phyloP scores from a whole-genome alignment of 2,329 filamentous ascomycete species.

The Dothideomycetidae sp. region DNA sequence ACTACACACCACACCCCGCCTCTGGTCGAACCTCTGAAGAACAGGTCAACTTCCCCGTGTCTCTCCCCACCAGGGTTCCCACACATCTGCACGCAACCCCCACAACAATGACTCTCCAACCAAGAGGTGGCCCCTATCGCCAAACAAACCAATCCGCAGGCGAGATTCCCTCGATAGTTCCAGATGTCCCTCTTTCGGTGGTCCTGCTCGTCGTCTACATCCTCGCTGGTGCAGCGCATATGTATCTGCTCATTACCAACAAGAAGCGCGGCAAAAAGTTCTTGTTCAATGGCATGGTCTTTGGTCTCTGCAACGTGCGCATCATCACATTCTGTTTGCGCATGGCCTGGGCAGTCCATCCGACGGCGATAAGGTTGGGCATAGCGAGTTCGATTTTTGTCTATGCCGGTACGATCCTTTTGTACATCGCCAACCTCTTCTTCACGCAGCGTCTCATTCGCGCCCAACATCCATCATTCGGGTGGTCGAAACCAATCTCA shows the following conservation, averaged over 20 bases:
- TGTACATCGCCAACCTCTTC: slow-evolving; percentile 67
- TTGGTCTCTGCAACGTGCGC: slow-evolving; percentile 38
- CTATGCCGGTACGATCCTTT: slow-evolving; percentile 56
- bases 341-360: slow-evolving; percentile 40
- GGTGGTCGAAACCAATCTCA: slow-evolving; percentile 47
- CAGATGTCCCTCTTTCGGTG: slow-evolving; percentile 52
- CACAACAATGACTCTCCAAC: background rate
- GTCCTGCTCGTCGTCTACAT: slow-evolving; percentile 49
- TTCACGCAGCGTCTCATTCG: slow-evolving; percentile 63
- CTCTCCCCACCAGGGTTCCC: no score
- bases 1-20: no score
- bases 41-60: no score
- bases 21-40: no score
- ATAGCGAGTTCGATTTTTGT: slow-evolving; percentile 55
- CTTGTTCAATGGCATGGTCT: slow-evolving; percentile 42
- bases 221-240: slow-evolving; percentile 39
- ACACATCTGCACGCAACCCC: no score
- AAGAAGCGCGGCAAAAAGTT: slow-evolving; percentile 41
- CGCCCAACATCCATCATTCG: slow-evolving; percentile 54
- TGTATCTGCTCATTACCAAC: slow-evolving; percentile 44
- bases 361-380: slow-evolving; percentile 31
- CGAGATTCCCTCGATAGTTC: slow-evolving; percentile 38
- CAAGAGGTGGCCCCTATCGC: slow-evolving; percentile 7
- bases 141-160: slow-evolving; percentile 36
- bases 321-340: slow-evolving; percentile 35